Percentiles rank a stretch among this genome's conserved stretches.
These are phyloP conservation scores for Pleurozium schreberi DNA, from an alignment of 225 moss, liverwort and hornwort species.

Conservation along the genomic window DNA sequence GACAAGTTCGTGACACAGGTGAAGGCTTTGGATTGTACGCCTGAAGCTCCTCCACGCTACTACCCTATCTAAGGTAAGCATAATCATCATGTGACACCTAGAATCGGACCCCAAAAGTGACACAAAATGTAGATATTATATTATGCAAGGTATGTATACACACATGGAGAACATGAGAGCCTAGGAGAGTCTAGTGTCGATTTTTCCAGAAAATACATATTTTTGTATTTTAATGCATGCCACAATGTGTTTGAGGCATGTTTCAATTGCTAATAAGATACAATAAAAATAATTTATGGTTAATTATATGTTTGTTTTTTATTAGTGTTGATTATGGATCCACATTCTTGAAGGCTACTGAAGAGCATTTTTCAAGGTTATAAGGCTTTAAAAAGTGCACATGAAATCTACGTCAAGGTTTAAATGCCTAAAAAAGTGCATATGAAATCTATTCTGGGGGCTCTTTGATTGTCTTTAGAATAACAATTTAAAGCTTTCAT, in stretches of 20 bases:
- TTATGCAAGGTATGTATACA: background rate
- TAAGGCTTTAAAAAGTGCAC: background rate
- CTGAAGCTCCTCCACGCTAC: background rate
- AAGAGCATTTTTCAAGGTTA: background rate
- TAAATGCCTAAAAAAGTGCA: background rate
- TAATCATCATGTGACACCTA: background rate
- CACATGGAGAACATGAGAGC: background rate
- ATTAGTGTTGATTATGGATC: background rate
- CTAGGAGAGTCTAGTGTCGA: background rate
- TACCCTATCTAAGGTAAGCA: background rate
- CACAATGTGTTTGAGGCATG: background rate
- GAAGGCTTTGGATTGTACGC: background rate
- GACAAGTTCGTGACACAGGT: background rate
- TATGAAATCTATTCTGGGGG: background rate
- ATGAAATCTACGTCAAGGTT: background rate
- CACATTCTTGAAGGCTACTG: background rate
- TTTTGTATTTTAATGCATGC: background rate
- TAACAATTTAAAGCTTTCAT: background rate
- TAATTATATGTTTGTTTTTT: background rate
- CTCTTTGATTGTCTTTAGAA: background rate
- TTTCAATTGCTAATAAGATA: background rate
- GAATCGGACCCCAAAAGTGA: background rate
- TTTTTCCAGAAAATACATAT: background rate
- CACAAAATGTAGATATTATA: too few species aligned
- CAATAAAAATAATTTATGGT: background rate